Conservation (phyloP, 805 yeast species). For the Lachancea sp. region DNA sequence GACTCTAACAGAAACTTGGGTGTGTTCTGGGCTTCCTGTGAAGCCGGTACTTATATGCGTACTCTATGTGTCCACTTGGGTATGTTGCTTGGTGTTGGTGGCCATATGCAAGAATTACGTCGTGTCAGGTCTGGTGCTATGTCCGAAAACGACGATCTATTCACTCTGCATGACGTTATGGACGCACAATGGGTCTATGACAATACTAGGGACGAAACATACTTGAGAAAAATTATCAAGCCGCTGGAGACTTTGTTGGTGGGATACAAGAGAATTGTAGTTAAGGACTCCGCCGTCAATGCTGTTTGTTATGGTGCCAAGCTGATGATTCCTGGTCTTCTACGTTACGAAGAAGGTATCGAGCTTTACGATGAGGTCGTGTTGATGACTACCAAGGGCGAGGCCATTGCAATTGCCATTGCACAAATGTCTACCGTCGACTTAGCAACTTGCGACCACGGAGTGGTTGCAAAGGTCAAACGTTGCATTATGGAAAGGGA, state of each 20-base stretch:
- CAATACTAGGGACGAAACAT: conserved; percentile 94
- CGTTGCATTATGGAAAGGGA: conserved; percentile 99
- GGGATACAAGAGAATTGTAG: conserved; percentile 96
- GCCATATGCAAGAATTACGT: conserved; percentile 99
- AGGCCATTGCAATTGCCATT: conserved; percentile 96
- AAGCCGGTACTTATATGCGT: conserved; percentile 99
- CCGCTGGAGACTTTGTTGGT: conserved; percentile 91
- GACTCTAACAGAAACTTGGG: conserved; percentile 95
- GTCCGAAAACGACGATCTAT: conserved; percentile 83
- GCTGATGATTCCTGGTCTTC: conserved; percentile 96
- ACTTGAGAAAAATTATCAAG: conserved; percentile 86
- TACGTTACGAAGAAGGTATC: conserved; percentile 96
- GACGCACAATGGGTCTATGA: conserved; percentile 98
- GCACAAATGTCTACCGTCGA: conserved; percentile 99
- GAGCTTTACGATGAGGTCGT: conserved; percentile 97
- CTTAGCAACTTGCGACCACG: conserved; percentile 94
- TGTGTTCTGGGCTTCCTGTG: conserved; percentile 99
- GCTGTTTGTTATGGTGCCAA: conserved; percentile 99
- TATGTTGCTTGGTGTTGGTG: conserved; percentile 97
- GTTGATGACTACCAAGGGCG: conserved; percentile 97
- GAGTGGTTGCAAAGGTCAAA: conserved; percentile 96
- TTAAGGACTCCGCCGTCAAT: conserved; percentile 90
- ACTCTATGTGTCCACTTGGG: conserved; percentile 98
- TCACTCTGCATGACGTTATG: conserved; percentile 92
- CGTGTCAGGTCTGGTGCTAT: conserved; percentile 98